A percentile compares a stretch with the other conserved stretches of the same genome.
Conservation (phyloP, 306 rosid species). For the Crataegus laevigata region DNA sequence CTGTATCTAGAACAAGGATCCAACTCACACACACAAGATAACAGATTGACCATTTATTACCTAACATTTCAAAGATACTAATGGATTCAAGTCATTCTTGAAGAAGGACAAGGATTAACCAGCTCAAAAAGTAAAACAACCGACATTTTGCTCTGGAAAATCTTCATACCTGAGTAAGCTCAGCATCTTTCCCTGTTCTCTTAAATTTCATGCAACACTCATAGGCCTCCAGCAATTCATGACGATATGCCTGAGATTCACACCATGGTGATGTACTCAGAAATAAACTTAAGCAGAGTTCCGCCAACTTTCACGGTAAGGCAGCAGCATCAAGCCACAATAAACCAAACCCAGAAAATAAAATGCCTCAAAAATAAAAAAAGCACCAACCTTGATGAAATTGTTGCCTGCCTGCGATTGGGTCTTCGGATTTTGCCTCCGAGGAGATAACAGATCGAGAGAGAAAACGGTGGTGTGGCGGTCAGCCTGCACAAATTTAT, state of each 20-base stretch:
- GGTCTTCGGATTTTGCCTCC: neutral
- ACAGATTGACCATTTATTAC: neutral
- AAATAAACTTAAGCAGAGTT: neutral
- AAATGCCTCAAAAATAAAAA: neutral
- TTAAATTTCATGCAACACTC: constrained; percentile 90
- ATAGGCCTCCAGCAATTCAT: constrained; percentile 79
- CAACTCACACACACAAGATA: neutral
- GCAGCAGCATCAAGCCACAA: neutral
- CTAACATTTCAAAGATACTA: neutral
- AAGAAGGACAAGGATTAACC: neutral
- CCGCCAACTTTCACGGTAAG: neutral
- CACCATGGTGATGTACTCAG: neutral
- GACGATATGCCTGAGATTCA: constrained; percentile 69
- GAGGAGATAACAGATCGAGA: neutral
- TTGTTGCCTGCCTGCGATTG: constrained; percentile 2
- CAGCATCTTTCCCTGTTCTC: constrained; percentile 93
- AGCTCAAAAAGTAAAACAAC: neutral
- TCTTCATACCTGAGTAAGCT: constrained; percentile 81
- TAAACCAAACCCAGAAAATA: neutral
- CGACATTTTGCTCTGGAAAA: neutral
- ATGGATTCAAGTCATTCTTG: neutral
- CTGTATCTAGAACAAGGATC: neutral
- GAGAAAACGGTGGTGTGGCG: neutral
- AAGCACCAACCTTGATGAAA: neutral
- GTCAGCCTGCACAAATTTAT: neutral